phyloP scores from a whole-genome alignment of 2,329 filamentous ascomycete genomes.

The Verticillium klebahnii region DNA sequence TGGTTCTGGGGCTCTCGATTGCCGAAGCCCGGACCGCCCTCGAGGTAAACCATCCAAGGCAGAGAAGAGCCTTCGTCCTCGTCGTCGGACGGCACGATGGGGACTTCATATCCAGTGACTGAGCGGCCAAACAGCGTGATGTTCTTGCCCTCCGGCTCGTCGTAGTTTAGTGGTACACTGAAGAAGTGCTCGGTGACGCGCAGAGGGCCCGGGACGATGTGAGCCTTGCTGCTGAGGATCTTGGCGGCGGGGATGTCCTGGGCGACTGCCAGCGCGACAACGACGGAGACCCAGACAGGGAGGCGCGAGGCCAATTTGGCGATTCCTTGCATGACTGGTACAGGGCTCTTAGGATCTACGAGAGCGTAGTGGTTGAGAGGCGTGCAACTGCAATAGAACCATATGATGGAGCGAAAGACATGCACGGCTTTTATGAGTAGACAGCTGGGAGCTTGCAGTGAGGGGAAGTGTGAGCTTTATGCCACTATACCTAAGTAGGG shows the following conservation, averaged over 20 bases:
- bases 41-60: conserved; percentile 67
- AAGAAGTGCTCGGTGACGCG: conserved; percentile 3
- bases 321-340: conserved; percentile 1
- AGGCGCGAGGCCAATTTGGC: conserved; percentile 1
- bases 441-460: not conserved
- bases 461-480: not conserved
- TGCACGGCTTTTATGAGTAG: not conserved
- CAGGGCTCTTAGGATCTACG: not conserved
- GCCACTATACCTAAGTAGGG: conserved; percentile 1
- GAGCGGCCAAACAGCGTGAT: conserved; percentile 5
- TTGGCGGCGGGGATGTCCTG: conserved; percentile 8
- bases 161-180: conserved; percentile 2
- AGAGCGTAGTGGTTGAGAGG: not conserved
- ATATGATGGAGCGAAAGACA: too few relatives aligned
- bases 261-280: conserved; percentile 1
- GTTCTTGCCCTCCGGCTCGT: conserved; percentile 2
- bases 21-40: conserved; percentile 81
- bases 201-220: conserved; percentile 1
- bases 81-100: not conserved
- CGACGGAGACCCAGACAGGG: not conserved
- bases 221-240: not conserved
- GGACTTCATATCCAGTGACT: not conserved
- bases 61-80: conserved; percentile 27
- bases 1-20: conserved; percentile 71
- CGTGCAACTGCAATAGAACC: too few relatives aligned